These are phyloP conservation scores for Gymnopus androsaceus DNA, from an alignment of 1,284 basidiomycete species.

Conservation along the genomic window DNA sequence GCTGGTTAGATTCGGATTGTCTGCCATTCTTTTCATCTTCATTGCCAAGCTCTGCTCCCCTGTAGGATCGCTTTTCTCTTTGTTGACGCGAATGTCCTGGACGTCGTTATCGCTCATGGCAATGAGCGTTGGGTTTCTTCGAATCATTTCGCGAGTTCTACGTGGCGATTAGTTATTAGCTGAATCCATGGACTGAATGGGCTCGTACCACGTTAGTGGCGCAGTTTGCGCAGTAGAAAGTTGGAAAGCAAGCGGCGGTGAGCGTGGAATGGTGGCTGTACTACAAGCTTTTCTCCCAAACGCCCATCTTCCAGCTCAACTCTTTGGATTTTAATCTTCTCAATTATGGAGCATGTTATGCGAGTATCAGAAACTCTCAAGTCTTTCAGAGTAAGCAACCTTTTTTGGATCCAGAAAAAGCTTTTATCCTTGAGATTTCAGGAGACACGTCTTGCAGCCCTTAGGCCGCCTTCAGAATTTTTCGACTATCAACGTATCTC, in stretches of 20 bases:
- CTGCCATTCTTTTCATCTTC: constrained; percentile 46
- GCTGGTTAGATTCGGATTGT: constrained; percentile 39
- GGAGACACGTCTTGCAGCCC: constrained; percentile 83
- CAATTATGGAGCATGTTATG: constrained; percentile 59
- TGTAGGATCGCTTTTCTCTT: constrained; percentile 50
- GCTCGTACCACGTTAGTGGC: not conserved
- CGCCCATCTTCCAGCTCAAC: not conserved
- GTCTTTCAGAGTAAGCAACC: constrained; percentile 61
- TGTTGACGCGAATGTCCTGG: constrained; percentile 66
- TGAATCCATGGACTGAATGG: not conserved
- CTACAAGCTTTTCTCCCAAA: not conserved
- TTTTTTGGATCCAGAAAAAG: not conserved
- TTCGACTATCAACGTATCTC: constrained; percentile 91
- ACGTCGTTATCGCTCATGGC: constrained; percentile 73
- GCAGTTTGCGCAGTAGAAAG: not conserved
- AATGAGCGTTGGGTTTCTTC: constrained; percentile 72
- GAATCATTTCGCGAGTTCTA: constrained; percentile 55
- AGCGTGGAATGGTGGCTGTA: not conserved
- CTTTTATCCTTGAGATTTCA: constrained; percentile 27
- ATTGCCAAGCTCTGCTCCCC: constrained; percentile 40
- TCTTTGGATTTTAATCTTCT: not conserved
- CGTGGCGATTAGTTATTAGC: not conserved
- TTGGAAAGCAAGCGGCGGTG: not conserved
- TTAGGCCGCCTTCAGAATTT: constrained; percentile 81
- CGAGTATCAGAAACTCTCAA: constrained; percentile 71